Evolutionary conservation across 129 eudicot species (phyloP).

Genomic region (Flaveria linearis): DNA sequence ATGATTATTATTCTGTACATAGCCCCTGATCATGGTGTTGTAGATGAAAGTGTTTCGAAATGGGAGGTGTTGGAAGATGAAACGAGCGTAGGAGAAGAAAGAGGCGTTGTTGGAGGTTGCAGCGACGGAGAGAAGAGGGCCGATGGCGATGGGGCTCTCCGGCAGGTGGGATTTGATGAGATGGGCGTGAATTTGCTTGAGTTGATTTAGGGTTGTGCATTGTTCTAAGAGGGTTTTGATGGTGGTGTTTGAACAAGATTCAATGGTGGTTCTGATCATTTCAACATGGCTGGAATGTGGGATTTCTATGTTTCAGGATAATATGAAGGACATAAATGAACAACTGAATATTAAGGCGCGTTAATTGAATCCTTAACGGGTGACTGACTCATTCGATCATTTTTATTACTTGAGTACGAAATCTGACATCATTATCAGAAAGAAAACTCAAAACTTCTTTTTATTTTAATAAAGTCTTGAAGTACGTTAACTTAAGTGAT

Average conservation of each 20-base stretch:
- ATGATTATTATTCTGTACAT: constrained; percentile 25
- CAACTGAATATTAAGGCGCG: no score
- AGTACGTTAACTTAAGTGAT: no score
- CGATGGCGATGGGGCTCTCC: constrained; percentile 37
- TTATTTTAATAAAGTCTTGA: no score
- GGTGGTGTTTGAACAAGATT: constrained; percentile 21
- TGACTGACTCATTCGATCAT: no score
- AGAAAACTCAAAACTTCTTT: no score
- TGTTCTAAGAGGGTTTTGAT: constrained; percentile 33
- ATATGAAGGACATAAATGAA: no score
- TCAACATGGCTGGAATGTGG: constrained; percentile 17
- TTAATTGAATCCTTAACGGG: no score
- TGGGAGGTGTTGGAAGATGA: constrained; percentile 36
- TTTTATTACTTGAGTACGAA: no score
- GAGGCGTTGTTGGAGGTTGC: constrained; percentile 42
- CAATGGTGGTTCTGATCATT: constrained; percentile 44
- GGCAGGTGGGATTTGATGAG: constrained; percentile 47
- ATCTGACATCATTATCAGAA: no score
- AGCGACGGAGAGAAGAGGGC: constrained; percentile 44
- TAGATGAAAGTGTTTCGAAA: constrained; percentile 52
- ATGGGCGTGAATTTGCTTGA: constrained; percentile 56
- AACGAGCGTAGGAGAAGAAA: constrained; percentile 50
- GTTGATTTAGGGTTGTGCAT: constrained; percentile 52
- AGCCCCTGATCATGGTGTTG: constrained; percentile 59
- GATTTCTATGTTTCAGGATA: no score